These are phyloP conservation scores for Rhizopus delemar DNA, from an alignment of 371 early-diverging fungal species.

Conservation along the genomic window DNA sequence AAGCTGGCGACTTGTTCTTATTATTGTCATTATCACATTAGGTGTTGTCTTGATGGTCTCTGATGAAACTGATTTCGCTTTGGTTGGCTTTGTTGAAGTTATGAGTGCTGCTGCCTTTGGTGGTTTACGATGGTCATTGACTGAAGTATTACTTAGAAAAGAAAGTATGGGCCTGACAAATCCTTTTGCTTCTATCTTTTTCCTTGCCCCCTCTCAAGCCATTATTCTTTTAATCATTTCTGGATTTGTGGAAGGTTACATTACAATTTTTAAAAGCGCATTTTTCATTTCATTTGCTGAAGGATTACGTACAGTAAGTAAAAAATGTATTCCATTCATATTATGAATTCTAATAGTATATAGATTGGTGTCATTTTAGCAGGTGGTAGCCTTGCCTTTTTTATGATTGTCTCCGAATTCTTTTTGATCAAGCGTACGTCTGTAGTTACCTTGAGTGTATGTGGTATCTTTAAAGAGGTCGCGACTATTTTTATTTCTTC, in stretches of 20 bases:
- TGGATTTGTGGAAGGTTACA: conserved; percentile 61
- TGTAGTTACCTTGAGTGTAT: conserved; percentile 87
- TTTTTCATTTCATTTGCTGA: conserved; percentile 46
- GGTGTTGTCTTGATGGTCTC: conserved; percentile 89
- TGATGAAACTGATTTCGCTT: conserved; percentile 74
- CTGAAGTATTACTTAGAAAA: conserved; percentile 82
- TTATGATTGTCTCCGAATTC: conserved; percentile 88
- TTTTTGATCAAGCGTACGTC: conserved; percentile 83
- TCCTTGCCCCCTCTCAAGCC: conserved; percentile 75
- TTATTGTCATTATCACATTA: conserved; percentile 74
- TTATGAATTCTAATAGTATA: neutral
- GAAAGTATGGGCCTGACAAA: conserved; percentile 75
- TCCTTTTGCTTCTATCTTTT: conserved; percentile 80
- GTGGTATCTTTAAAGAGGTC: conserved; percentile 90
- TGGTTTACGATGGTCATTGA: conserved; percentile 86
- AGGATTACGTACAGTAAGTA: conserved; percentile 44
- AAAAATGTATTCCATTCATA: neutral
- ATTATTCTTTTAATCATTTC: conserved; percentile 64
- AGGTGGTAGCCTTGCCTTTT: conserved; percentile 86
- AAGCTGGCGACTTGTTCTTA: conserved; percentile 63
- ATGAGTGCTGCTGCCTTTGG: conserved; percentile 81
- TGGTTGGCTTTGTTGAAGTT: conserved; percentile 64
- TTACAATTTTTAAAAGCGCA: conserved; percentile 54
- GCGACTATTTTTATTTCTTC: conserved; percentile 68
- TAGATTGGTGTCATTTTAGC: conserved; percentile 42